Base-by-base conservation (phyloP, 345 rosid species). In the Angophora floribunda region DNA sequence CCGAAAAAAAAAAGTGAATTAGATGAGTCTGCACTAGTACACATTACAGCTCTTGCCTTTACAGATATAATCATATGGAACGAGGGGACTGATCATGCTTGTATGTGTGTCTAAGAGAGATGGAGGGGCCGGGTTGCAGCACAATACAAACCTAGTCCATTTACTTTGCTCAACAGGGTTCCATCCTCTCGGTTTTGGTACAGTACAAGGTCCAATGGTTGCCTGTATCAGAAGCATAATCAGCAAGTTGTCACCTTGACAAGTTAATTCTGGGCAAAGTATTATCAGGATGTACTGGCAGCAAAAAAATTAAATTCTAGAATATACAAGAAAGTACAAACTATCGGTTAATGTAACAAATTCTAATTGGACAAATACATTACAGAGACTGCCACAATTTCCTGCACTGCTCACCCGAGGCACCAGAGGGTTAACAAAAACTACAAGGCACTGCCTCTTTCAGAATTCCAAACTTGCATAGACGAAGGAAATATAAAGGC, bases 91-190 rank as follows among this genome's bases (percentile, higher is more conserved):
- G 28, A 41, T 26, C 65, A 55, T 86, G 50, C 49, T 53, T 22
- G 6, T 22, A 86, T 53, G 70, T 53, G 51, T 53, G 67, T 51
- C 16, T 22, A 87, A 53, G 52, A 50, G 51, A 53, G 86, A 75
- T 78, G 24, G 80, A 30, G 41, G 84, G n/a, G 86, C 70, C 10
- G 28, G 45, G 36, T 61, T 7, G 52, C 36, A 49, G 82, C 32
- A 63, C 51, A 80, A 79, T 59, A 91, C 94, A 85, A 87, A 98
- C 99, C 99, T 97, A 92, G 95, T 93, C 99, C 99, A 98, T 91
- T 98, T 98, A 93, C 96, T 93, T 92, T 93, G 99, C 89, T 98
- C 99, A 10, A 96, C 97, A 30, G 99, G 99, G 87, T 94, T 98
- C 99, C 99, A 98, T 17, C 96, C 90, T 91, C 98, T 96, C 30